These are phyloP conservation scores for Podospora pseudopauciseta DNA, from an alignment of 495 filamentous ascomycete species.

Conservation along the genomic window DNA sequence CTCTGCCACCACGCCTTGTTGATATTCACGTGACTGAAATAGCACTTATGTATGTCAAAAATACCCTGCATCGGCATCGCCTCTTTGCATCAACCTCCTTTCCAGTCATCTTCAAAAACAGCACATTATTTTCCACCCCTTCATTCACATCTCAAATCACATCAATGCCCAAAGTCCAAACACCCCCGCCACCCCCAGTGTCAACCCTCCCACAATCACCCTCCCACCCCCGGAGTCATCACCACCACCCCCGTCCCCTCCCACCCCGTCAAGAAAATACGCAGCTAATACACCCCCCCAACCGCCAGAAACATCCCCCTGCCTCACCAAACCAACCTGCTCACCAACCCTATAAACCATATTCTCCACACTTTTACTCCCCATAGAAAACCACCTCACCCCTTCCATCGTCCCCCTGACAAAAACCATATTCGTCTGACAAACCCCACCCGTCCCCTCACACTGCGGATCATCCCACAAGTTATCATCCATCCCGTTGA, in stretches of 20 bases:
- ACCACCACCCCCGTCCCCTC: not conserved
- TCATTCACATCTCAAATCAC: not conserved
- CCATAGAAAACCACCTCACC: constrained; percentile 43
- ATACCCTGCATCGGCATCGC: too few species aligned
- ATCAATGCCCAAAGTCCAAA: constrained; percentile 1
- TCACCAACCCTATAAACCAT: constrained; percentile 35
- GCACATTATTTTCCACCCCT: too few species aligned
- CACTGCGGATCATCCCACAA: constrained; percentile 22
- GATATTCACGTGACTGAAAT: not conserved
- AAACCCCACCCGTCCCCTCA: constrained; percentile 27
- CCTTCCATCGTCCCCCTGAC: constrained; percentile 27
- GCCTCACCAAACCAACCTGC: constrained; percentile 29
- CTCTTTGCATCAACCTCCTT: too few species aligned
- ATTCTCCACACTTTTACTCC: constrained; percentile 42
- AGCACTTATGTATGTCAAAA: not conserved
- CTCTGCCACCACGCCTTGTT: constrained; percentile 22
- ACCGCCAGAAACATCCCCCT: constrained; percentile 42
- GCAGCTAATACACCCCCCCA: constrained; percentile 43
- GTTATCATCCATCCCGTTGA: constrained; percentile 38
- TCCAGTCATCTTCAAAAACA: too few species aligned
- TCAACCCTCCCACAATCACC: not conserved
- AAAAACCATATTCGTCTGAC: constrained; percentile 44
- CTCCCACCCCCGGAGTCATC: constrained; percentile 5
- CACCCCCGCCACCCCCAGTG: constrained; percentile 7
- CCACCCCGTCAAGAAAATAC: constrained; percentile 21